Conservation (phyloP, 768 basidiomycete genomes). For the Collybiopsis luxurians region DNA sequence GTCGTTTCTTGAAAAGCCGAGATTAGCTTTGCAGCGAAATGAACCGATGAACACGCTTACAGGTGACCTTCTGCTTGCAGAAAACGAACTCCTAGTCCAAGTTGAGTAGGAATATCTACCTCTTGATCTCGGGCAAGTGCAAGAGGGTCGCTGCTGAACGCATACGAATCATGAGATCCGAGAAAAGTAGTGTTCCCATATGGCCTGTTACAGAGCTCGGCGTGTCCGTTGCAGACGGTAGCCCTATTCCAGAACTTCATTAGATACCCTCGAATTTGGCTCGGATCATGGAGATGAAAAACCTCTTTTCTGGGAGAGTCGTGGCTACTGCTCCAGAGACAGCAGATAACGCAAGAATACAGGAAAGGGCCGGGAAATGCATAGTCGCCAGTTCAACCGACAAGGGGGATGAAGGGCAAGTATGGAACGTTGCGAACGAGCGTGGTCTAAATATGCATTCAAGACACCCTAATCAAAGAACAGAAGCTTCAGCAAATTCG, state of each 20-base stretch:
- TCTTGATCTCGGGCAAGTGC: conserved; percentile 46
- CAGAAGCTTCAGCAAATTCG: too few species aligned
- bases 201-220: conserved; percentile 55
- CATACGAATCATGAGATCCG: conserved; percentile 59
- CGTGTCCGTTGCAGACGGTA: conserved; percentile 61
- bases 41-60: conserved; percentile 16
- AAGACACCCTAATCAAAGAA: too few species aligned
- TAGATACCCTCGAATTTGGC: too few species aligned
- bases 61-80: conserved; percentile 58
- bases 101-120: conserved; percentile 46
- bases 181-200: conserved; percentile 52
- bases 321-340: not conserved
- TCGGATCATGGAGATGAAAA: not conserved
- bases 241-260: conserved; percentile 25
- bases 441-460: too few species aligned
- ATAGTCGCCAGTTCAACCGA: not conserved
- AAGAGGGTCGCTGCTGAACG: conserved; percentile 44
- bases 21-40: not conserved
- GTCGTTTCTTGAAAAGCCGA: conserved; percentile 24
- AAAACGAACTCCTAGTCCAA: conserved; percentile 51
- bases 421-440: too few species aligned
- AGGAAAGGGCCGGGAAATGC: not conserved
- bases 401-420: too few species aligned
- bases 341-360: not conserved
- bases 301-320: not conserved